A percentile compares a stretch with the other conserved stretches of the same genome.
Evolutionary conservation across 106 monocot species (phyloP).

Genomic region (Acanthochlamys bracteata): DNA sequence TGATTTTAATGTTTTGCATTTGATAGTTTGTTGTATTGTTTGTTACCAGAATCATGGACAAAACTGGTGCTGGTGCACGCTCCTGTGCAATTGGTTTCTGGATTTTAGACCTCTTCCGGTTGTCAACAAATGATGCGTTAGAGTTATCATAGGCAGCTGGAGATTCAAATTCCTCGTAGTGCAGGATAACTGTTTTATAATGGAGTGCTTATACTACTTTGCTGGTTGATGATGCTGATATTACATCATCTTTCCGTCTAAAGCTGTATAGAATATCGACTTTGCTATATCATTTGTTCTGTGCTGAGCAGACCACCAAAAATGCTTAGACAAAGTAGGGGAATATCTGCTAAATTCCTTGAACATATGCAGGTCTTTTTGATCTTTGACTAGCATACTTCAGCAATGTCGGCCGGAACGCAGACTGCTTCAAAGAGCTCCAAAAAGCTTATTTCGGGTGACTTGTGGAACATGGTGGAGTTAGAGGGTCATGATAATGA

Average conservation of each 20-base stretch:
- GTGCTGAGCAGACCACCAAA: neutral
- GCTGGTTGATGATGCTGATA: neutral
- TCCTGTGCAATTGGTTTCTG: neutral
- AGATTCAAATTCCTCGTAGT: neutral
- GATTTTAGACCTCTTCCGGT: neutral
- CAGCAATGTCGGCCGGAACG: neutral
- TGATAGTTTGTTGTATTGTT: constrained; percentile 4
- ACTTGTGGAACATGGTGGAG: neutral
- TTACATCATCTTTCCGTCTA: neutral
- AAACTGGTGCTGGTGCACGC: neutral
- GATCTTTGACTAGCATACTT: neutral
- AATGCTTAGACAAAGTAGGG: neutral
- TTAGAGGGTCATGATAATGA: neutral
- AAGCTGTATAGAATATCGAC: neutral
- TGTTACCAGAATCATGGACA: neutral
- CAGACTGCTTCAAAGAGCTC: neutral
- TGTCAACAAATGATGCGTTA: neutral
- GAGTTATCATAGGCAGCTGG: neutral
- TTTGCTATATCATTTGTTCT: neutral
- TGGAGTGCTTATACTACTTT: neutral
- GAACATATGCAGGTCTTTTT: neutral
- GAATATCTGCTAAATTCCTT: neutral
- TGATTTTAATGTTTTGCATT: neutral
- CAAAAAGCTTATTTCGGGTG: neutral
- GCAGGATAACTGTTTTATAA: neutral